These are phyloP conservation scores for Lagerstroemia speciosa DNA, from an alignment of 345 rosid genomes.

Conservation along the genomic window DNA sequence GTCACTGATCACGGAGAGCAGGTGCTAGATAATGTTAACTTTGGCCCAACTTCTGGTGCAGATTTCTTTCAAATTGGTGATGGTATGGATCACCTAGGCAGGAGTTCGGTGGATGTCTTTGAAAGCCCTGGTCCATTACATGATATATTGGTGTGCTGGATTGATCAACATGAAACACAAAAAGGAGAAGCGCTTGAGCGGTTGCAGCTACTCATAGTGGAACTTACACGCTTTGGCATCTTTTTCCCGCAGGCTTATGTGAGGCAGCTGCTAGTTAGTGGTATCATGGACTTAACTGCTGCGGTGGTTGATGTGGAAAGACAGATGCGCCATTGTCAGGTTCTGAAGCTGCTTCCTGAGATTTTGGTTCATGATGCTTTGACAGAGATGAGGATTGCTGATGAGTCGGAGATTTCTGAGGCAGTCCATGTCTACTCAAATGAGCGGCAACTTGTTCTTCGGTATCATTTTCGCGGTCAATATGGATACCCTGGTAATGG, in stretches of 20 bases:
- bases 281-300: conserved; percentile 54
- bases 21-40: conserved; percentile 19
- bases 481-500: conserved; percentile 16
- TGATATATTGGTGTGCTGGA: conserved; percentile 93
- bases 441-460: conserved; percentile 77
- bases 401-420: conserved; percentile 53
- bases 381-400: conserved; percentile 57
- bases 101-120: conserved; percentile 38
- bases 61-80: conserved; percentile 24
- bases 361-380: conserved; percentile 45
- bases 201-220: conserved; percentile 63
- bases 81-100: conserved; percentile 13
- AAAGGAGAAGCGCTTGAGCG: conserved; percentile 69
- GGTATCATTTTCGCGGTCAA: conserved; percentile 32
- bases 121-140: conserved; percentile 93
- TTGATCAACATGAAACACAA: conserved; percentile 86
- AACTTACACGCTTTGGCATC: conserved; percentile 73
- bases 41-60: conserved; percentile 23
- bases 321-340: conserved; percentile 62
- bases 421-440: conserved; percentile 62
- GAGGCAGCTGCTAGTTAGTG: conserved; percentile 86
- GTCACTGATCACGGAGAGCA: conserved; percentile 22
- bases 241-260: conserved; percentile 87
- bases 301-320: conserved; percentile 41
- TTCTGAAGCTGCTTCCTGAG: conserved; percentile 85